Base-by-base conservation (phyloP, 148 eudicot species). In the Rhododendron henanense region DNA sequence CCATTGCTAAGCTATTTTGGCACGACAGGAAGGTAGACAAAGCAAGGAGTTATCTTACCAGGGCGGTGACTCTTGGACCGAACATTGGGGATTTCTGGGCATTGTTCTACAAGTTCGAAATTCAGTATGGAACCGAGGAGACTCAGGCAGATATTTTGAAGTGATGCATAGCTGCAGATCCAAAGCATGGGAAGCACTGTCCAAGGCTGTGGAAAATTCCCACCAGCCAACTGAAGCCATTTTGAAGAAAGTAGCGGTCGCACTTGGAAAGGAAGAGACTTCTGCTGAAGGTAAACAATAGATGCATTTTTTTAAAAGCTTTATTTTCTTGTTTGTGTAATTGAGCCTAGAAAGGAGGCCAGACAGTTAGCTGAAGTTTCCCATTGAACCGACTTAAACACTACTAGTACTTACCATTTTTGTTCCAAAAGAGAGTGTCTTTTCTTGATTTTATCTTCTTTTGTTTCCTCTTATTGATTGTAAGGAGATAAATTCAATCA, bases 31-130 rank as follows among this genome's bases (percentile, higher is more conserved):
- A 96, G 90, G 95, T 95, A 44, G 98, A 96, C 82, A 96, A 94
- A 88, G 96, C 99, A 4, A 91, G 99, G 85, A 90, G 67, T 63
- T 95, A 95, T 95, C 91, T 96, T 19, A 95, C 93, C 81, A 89
- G 95, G 90, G 98, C 97, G 3, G 97, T 94, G 31, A 94, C 96
- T 15, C 93, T 96, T 86, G 93, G 94, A 71, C 97, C 97, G 6
- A 96, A 94, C 88, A 84, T 93, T 51, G 99, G 99, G 73, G 99
- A 96, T 88, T 95, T 94, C 85, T 96, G 97, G 99, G 97, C 96
- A 16, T 85, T 94, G 89, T 94, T 89, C 74, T 93, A 95, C 82
- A 95, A 95, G 86, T 95, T 95, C 85, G 99, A 96, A 84, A 88
- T 90, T 73, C 95, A 96, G 78, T 95, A 96, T 80, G 98, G 99